These are phyloP conservation scores for Proliferodiscus dingleyae DNA, from an alignment of 2,329 filamentous ascomycete genomes.

Conservation along the genomic window DNA sequence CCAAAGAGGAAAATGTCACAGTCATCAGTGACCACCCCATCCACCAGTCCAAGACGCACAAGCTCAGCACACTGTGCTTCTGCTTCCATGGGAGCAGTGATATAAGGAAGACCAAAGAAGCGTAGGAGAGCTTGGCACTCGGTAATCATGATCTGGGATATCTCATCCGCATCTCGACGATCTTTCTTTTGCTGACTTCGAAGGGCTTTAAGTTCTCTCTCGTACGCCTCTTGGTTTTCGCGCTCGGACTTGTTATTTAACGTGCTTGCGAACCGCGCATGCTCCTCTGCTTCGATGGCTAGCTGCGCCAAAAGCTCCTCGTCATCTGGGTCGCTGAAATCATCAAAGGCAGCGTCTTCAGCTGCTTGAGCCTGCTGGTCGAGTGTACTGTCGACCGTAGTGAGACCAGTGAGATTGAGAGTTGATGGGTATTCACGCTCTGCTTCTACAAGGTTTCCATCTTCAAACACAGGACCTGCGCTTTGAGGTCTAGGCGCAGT, in stretches of 20 bases:
- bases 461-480: slow-evolving; percentile 22
- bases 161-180: slow-evolving; percentile 90
- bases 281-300: slow-evolving; percentile 86
- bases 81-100: slow-evolving; percentile 98
- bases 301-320: slow-evolving; percentile 83
- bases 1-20: slow-evolving; percentile 96
- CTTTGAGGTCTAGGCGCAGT: slow-evolving; percentile 7
- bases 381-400: too few relatives aligned
- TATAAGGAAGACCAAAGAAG: slow-evolving; percentile 90
- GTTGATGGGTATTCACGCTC: slow-evolving; percentile 4
- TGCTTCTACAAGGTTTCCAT: slow-evolving; percentile 18
- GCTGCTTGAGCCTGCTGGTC: slow-evolving; percentile 17
- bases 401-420: slow-evolving; percentile 21
- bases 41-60: slow-evolving; percentile 79
- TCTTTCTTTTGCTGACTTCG: slow-evolving; percentile 96
- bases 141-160: slow-evolving; percentile 90
- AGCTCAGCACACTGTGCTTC: slow-evolving; percentile 96
- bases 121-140: slow-evolving; percentile 89
- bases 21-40: slow-evolving; percentile 97
- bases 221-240: slow-evolving; percentile 74
- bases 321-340: slow-evolving; percentile 84
- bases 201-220: slow-evolving; percentile 78
- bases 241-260: slow-evolving; percentile 70
- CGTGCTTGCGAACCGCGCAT: slow-evolving; percentile 84
- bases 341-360: slow-evolving; percentile 13